These are phyloP conservation scores for Citrus trifoliata DNA, from an alignment of 345 rosid genomes.

Conservation along the genomic window DNA sequence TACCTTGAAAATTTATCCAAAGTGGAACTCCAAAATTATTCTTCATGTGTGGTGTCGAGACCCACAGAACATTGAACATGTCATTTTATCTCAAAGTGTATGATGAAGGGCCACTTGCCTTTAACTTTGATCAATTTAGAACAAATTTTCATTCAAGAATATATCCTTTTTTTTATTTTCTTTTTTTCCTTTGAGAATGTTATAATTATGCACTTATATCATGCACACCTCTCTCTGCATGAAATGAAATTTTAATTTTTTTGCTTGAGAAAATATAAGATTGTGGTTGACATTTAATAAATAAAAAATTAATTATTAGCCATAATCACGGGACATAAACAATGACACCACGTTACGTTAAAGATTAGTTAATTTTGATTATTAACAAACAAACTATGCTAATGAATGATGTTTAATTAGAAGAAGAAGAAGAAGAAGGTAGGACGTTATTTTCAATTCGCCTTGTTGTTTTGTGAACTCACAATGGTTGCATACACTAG, in stretches of 20 bases:
- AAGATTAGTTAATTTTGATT: too few species aligned
- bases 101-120: too few species aligned
- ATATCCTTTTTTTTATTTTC: not conserved
- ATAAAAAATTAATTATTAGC: too few species aligned
- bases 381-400: not conserved
- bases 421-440: too few species aligned
- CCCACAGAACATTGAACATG: slow-evolving; percentile 1
- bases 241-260: too few species aligned
- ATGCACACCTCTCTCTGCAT: too few species aligned
- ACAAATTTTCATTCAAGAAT: not conserved
- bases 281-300: too few species aligned
- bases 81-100: not conserved
- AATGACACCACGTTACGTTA: not conserved
- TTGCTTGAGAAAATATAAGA: too few species aligned
- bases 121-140: not conserved
- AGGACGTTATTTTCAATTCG: not conserved
- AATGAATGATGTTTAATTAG: not conserved
- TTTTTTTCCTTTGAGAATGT: too few species aligned
- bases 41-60: slow-evolving; percentile 1
- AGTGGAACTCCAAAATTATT: not conserved
- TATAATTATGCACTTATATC: too few species aligned
- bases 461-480: not conserved
- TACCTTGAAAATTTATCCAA: not conserved
- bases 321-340: too few species aligned
- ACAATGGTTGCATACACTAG: not conserved